These are phyloP conservation scores for Eimeria sp. DNA, from an alignment of 169 alveolate species.

Conservation along the genomic window DNA sequence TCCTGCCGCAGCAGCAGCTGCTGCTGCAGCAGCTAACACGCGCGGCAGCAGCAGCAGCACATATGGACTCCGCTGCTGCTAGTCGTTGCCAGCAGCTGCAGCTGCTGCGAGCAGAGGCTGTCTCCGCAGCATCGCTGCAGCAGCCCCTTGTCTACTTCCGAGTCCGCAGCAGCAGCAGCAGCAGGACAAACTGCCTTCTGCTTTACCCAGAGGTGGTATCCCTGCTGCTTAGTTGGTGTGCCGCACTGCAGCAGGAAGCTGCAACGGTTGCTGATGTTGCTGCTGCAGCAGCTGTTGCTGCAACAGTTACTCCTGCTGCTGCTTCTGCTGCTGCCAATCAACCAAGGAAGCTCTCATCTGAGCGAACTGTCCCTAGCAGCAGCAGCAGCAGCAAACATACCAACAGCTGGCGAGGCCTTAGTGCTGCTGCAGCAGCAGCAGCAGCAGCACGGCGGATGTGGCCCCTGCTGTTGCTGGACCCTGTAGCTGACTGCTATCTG, in stretches of 20 bases:
- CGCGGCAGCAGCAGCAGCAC: constrained; percentile 60
- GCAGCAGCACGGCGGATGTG: constrained; percentile 59
- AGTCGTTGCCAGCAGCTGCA: constrained; percentile 46
- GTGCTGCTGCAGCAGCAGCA: constrained; percentile 69
- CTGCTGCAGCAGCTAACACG: constrained; percentile 55
- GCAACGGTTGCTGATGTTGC: constrained; percentile 21
- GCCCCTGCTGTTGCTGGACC: constrained; percentile 61
- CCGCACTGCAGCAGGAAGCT: constrained; percentile 60
- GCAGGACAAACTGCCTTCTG: constrained; percentile 22
- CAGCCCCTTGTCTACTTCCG: constrained; percentile 27
- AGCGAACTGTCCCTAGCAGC: constrained; percentile 16
- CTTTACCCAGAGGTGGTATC: constrained; percentile 38
- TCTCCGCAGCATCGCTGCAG: constrained; percentile 47
- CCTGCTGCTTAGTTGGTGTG: background rate
- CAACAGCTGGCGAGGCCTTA: background rate
- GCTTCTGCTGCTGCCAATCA: background rate
- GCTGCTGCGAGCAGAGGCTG: constrained; percentile 79
- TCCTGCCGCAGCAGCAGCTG: constrained; percentile 62
- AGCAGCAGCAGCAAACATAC: constrained; percentile 14
- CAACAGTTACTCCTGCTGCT: background rate
- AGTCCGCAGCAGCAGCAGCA: constrained; percentile 53
- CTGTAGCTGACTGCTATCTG: constrained; percentile 62
- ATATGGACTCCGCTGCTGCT: background rate
- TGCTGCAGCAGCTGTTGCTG: background rate
- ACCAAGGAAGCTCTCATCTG: background rate